Base-by-base conservation (phyloP, 495 filamentous ascomycete genomes). In the Sphaerosporella brunnea region DNA sequence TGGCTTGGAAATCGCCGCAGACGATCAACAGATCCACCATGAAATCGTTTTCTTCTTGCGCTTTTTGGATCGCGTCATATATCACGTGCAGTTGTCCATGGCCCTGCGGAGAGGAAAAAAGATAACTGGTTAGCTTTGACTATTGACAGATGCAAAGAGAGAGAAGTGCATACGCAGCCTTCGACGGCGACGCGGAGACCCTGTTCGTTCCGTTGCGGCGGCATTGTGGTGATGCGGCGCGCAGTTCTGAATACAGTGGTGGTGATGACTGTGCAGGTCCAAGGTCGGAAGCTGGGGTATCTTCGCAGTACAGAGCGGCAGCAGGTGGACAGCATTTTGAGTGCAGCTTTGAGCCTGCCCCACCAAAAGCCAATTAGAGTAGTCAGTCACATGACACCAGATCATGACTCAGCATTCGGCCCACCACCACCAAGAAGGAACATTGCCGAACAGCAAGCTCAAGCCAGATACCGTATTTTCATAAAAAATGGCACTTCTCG, bases 21-120 rank as follows among this genome's bases (percentile, higher is more conserved):
- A 97, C 79, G 20, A 92, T 95, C 44, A 93, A 70, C 62, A 85
- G 88, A 62, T 97, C 90, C 51, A 92, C 84, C 52, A 93, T 75
- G 23, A 84, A 94, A 7, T 71, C 68, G 47, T 79, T 77, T 37
- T 71, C 60, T 36, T 73, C 63, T 55, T 75, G 77, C 10, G 82
- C 64, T 30, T 65, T 66, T 15, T 72, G 63, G 20, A 92, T 70
- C 7, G 80, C 77, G 0, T 80, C 73, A 59, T 97, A 97, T 45
- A 97, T 95, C 20, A 80, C 80, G 53, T 94, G 69, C 28, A 97
- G 73, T 8, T 79, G 81, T 26, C 90, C 90, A 64, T 97, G 90
- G 37, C 85, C 90, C 85, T 88, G 47, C n/a, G 37, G n/a, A 26
- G 23, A 41, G 25, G 10, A 47, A 46, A 49, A 41, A 20, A 46